Evolutionary conservation across 2,329 filamentous ascomycete species (phyloP).

Genomic region (Colletotrichum chlorophyti): DNA sequence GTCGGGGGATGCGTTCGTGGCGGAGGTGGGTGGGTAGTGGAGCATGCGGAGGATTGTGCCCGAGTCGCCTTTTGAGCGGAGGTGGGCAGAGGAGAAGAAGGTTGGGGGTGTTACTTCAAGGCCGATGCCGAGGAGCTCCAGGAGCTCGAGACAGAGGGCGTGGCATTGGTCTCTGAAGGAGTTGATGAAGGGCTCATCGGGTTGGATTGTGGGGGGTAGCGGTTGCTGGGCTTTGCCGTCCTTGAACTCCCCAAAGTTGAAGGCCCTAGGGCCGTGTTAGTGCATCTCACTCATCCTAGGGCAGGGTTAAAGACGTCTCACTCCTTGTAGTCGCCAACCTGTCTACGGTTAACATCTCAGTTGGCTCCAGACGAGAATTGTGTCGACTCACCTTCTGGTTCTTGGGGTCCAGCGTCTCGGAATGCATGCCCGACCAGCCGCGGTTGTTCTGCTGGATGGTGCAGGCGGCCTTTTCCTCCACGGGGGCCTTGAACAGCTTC

Average conservation of each 20-base stretch:
- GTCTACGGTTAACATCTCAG: not conserved
- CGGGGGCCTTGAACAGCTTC: slow-evolving; percentile 74
- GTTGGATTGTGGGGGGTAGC: slow-evolving; percentile 69
- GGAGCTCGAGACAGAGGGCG: slow-evolving; percentile 73
- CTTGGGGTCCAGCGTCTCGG: slow-evolving; percentile 85
- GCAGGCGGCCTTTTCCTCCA: slow-evolving; percentile 76
- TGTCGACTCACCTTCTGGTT: slow-evolving; percentile 70
- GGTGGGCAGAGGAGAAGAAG: slow-evolving; percentile 63
- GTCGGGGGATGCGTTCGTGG: slow-evolving; percentile 49
- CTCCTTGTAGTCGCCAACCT: slow-evolving; percentile 91
- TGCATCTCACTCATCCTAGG: not conserved
- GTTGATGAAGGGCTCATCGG: slow-evolving; percentile 66
- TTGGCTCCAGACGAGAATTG: not conserved
- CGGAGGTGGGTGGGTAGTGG: slow-evolving; percentile 67
- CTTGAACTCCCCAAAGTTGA: slow-evolving; percentile 87
- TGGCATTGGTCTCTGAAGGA: slow-evolving; percentile 76
- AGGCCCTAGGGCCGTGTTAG: slow-evolving; percentile 64
- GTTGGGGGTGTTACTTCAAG: slow-evolving; percentile 66
- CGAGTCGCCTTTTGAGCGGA: slow-evolving; percentile 50
- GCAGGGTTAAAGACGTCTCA: slow-evolving; percentile 48
- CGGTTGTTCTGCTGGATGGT: slow-evolving; percentile 82
- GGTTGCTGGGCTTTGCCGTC: slow-evolving; percentile 76
- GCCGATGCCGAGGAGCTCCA: slow-evolving; percentile 79
- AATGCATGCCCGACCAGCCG: slow-evolving; percentile 89
- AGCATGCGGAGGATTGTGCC: slow-evolving; percentile 73